Conservation (phyloP, 2,329 filamentous ascomycete genomes). For the Amauroascus verrucosus region DNA sequence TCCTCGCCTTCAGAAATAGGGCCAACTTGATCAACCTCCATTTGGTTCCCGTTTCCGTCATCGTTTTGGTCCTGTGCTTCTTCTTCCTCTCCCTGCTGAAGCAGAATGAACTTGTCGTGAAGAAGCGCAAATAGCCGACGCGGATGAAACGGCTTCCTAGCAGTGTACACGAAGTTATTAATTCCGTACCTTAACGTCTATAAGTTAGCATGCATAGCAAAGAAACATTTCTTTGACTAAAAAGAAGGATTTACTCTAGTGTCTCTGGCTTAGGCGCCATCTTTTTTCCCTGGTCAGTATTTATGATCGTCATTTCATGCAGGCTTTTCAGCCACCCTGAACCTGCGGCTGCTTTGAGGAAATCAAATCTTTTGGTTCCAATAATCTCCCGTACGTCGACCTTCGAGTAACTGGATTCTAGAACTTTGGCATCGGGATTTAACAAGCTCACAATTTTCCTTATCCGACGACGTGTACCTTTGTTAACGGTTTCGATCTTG, state of each 20-base stretch:
- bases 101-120: constrained; percentile 38
- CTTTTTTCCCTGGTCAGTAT: constrained; percentile 42
- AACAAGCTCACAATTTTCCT: constrained; percentile 48
- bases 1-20: constrained; percentile 15
- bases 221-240: neutral
- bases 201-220: constrained; percentile 2
- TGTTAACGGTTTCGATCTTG: constrained; percentile 54
- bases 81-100: constrained; percentile 29
- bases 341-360: constrained; percentile 53
- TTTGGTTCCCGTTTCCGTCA: constrained; percentile 17
- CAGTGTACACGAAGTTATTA: constrained; percentile 57
- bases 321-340: constrained; percentile 62
- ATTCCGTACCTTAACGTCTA: constrained; percentile 48
- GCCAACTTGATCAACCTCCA: constrained; percentile 21
- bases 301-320: constrained; percentile 55
- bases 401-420: constrained; percentile 49
- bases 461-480: constrained; percentile 40
- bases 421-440: constrained; percentile 56
- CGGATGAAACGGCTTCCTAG: constrained; percentile 44
- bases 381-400: constrained; percentile 44
- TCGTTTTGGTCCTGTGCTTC: constrained; percentile 21
- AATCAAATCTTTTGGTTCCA: constrained; percentile 55
- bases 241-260: constrained; percentile 43
- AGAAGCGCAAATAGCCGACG: constrained; percentile 33
- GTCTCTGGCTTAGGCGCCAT: constrained; percentile 60